A percentile compares a stretch with the other conserved stretches of the same genome.
Evolutionary conservation across 2,329 filamentous ascomycete genomes (phyloP).

Genomic region (Scedosporium dehoogii): DNA sequence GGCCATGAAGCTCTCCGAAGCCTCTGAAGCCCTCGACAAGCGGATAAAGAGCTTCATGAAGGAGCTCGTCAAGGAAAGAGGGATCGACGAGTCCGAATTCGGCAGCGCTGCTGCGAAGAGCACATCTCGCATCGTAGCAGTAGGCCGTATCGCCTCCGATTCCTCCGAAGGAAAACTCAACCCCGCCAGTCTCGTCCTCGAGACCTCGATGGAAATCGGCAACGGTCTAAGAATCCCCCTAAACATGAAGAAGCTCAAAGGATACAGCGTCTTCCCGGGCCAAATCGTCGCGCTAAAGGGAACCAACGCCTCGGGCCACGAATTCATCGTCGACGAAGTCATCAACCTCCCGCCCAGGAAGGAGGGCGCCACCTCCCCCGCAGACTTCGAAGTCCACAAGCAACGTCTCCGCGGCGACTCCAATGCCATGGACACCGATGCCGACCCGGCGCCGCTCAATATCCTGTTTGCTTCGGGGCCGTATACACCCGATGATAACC

Average conservation of each 20-base stretch:
- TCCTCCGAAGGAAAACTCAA: constrained; percentile 80
- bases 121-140: constrained; percentile 77
- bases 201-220: constrained; percentile 76
- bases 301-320: constrained; percentile 75
- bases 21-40: constrained; percentile 89
- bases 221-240: constrained; percentile 74
- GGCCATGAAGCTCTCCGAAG: constrained; percentile 88
- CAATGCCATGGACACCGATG: constrained; percentile 47
- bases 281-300: constrained; percentile 84
- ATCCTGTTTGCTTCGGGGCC: constrained; percentile 75
- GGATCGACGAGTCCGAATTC: constrained; percentile 69
- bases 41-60: constrained; percentile 80
- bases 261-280: constrained; percentile 84
- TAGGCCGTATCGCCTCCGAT: constrained; percentile 87
- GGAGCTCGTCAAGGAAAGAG: constrained; percentile 64
- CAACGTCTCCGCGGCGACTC: constrained; percentile 56
- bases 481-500: constrained; percentile 85
- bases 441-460: constrained; percentile 51
- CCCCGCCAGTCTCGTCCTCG: constrained; percentile 72
- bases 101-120: constrained; percentile 80
- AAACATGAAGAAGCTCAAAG: constrained; percentile 56
- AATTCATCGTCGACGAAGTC: constrained; percentile 71
- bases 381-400: constrained; percentile 57
- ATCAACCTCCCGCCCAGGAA: constrained; percentile 60
- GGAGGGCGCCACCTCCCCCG: constrained; percentile 65